These are phyloP conservation scores for Emydomyces testavorans DNA, from an alignment of 2,329 filamentous ascomycete genomes.

Conservation along the genomic window DNA sequence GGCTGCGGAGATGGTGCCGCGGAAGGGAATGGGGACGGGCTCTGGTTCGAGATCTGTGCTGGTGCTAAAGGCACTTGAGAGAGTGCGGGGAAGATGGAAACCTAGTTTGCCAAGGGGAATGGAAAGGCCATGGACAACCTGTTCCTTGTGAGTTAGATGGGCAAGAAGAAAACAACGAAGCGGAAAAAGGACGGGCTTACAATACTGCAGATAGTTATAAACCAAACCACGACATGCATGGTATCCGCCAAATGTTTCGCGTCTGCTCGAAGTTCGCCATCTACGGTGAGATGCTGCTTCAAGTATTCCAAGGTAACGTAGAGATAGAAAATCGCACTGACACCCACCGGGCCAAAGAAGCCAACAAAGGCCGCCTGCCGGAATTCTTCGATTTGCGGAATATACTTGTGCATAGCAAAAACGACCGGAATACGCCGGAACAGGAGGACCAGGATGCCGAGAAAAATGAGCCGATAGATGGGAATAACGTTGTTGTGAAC, in stretches of 20 bases:
- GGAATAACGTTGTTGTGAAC: constrained; percentile 56
- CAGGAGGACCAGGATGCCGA: constrained; percentile 66
- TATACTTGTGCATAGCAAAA: constrained; percentile 58
- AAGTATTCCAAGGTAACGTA: constrained; percentile 72
- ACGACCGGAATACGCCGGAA: constrained; percentile 69
- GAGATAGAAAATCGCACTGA: constrained; percentile 81
- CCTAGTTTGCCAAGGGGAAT: constrained; percentile 54
- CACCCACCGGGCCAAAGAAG: constrained; percentile 87
- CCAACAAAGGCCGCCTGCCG: constrained; percentile 75
- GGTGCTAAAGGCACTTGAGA: constrained; percentile 37
- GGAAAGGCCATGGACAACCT: constrained; percentile 67
- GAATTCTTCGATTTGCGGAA: constrained; percentile 64
- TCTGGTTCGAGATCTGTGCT: constrained; percentile 22
- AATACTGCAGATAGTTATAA: constrained; percentile 69
- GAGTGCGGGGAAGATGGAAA: constrained; percentile 37
- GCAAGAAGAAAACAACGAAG: not conserved
- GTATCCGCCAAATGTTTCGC: constrained; percentile 54
- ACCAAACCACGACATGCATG: constrained; percentile 69
- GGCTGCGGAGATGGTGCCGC: constrained; percentile 1
- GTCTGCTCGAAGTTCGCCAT: constrained; percentile 52
- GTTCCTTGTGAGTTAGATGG: not conserved
- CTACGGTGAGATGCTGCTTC: constrained; percentile 40
- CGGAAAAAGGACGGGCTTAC: constrained; percentile 38
- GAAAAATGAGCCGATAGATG: constrained; percentile 57
- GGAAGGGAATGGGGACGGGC: constrained; percentile 4